Evolutionary conservation across 306 rosid genomes (phyloP).

Genomic region (Albizia julibrissin): DNA sequence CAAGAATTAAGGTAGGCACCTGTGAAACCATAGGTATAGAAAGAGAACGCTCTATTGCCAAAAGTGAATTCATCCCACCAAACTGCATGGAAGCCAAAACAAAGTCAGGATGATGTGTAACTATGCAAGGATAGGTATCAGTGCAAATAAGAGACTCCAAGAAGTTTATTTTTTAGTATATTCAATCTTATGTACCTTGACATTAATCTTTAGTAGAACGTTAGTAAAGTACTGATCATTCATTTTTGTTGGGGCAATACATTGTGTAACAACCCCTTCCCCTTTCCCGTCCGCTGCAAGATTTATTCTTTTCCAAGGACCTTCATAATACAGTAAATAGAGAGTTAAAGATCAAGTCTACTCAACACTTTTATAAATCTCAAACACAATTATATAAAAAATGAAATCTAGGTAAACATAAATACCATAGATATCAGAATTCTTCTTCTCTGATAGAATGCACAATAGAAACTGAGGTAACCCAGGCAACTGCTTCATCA

Average conservation of each 20-base stretch:
- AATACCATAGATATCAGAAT: conserved; percentile 53
- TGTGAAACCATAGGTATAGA: conserved; percentile 39
- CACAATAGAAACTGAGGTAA: conserved; percentile 42
- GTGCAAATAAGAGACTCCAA: background rate
- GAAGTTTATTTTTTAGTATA: background rate
- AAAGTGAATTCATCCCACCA: conserved; percentile 50
- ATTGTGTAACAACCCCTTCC: conserved; percentile 46
- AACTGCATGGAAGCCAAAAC: conserved; percentile 33
- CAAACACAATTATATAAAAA: background rate
- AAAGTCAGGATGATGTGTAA: conserved; percentile 4
- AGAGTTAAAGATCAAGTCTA: background rate
- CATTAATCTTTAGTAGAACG: conserved; percentile 54
- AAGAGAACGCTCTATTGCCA: conserved; percentile 24
- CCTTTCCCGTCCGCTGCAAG: conserved; percentile 19
- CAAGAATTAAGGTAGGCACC: conserved; percentile 49
- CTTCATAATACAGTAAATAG: conserved; percentile 21
- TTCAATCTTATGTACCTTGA: conserved; percentile 41
- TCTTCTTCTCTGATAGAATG: conserved; percentile 52
- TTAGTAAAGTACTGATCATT: conserved; percentile 51
- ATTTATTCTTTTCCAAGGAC: conserved; percentile 54
- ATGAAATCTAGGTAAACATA: background rate
- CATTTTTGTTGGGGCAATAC: conserved; percentile 46
- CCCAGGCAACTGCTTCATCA: background rate
- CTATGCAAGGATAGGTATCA: background rate
- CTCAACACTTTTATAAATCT: background rate